phyloP scores from a whole-genome alignment of 352 stramenopile species.

The Globisporangium sylvaticum region DNA sequence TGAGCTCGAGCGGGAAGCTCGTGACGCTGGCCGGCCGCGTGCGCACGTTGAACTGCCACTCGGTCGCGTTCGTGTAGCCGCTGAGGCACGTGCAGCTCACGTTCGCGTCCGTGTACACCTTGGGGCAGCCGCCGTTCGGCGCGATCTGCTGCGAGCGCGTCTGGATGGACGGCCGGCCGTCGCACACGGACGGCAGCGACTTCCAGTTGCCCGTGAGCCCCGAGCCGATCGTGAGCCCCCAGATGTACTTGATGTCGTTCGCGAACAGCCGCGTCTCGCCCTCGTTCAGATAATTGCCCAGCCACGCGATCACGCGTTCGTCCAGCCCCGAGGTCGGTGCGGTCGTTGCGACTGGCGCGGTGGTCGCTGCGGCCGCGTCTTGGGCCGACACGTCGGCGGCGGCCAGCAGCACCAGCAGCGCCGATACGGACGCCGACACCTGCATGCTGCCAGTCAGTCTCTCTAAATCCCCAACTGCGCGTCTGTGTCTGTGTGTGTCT shows the following conservation, averaged over 20 bases:
- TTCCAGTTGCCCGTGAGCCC: conserved; percentile 54
- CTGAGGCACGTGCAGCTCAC: conserved; percentile 58
- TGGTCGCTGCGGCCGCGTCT: conserved; percentile 7
- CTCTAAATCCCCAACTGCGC: background rate
- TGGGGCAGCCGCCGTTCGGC: conserved; percentile 42
- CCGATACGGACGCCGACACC: background rate
- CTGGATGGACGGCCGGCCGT: conserved; percentile 42
- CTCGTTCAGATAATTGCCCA: conserved; percentile 49
- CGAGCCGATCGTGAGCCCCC: conserved; percentile 40
- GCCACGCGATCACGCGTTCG: conserved; percentile 39
- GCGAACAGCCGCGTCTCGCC: conserved; percentile 50
- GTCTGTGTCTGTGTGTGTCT: background rate
- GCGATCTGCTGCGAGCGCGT: conserved; percentile 34
- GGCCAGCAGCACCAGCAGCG: conserved; percentile 7
- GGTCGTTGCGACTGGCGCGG: background rate
- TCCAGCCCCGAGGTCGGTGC: conserved; percentile 24
- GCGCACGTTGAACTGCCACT: conserved; percentile 43
- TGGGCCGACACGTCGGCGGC: background rate
- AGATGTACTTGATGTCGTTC: conserved; percentile 59
- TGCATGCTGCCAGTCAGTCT: background rate
- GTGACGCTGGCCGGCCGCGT: conserved; percentile 18
- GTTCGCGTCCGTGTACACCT: conserved; percentile 37
- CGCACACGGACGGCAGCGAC: conserved; percentile 42
- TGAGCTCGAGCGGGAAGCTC: conserved; percentile 28
- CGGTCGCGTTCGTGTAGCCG: conserved; percentile 31